Conservation (phyloP, 2,329 filamentous ascomycete species). For the Pseudogymnoascus sp. region DNA sequence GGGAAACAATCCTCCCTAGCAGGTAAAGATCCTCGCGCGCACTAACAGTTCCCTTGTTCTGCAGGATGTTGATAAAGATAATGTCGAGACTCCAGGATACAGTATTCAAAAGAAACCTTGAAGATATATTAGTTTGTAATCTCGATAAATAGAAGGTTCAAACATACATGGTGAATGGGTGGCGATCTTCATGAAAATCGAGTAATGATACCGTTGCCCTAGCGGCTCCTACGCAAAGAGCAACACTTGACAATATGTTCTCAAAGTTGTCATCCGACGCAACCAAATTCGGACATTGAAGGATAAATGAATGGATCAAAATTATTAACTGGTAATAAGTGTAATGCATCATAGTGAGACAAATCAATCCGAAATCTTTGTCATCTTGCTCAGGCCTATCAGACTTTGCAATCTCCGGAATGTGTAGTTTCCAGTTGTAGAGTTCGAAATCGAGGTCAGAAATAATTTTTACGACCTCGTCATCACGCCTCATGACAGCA, state of each 20-base stretch:
- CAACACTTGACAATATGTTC: conserved; percentile 15
- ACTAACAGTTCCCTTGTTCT: conserved; percentile 14
- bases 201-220: conserved; percentile 15
- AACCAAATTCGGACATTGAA: conserved; percentile 2
- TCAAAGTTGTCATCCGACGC: conserved; percentile 6
- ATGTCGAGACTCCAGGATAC: conserved; percentile 18
- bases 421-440: conserved; percentile 13
- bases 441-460: conserved; percentile 16
- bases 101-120: conserved; percentile 14
- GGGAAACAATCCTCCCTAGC: neutral
- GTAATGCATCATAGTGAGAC: conserved; percentile 15
- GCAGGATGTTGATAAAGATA: conserved; percentile 17
- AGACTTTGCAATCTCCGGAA: conserved; percentile 13
- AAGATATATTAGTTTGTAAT: neutral
- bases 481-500: neutral
- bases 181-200: conserved; percentile 14
- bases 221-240: conserved; percentile 16
- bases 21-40: conserved; percentile 14
- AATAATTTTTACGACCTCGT: conserved; percentile 8
- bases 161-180: conserved; percentile 16
- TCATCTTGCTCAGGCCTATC: conserved; percentile 4
- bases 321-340: conserved; percentile 16
- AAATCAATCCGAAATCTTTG: conserved; percentile 11
- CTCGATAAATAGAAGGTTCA: neutral
- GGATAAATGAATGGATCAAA: conserved; percentile 15